Conservation (phyloP, 2,329 filamentous ascomycete species). For the Fusarium miscanthi region DNA sequence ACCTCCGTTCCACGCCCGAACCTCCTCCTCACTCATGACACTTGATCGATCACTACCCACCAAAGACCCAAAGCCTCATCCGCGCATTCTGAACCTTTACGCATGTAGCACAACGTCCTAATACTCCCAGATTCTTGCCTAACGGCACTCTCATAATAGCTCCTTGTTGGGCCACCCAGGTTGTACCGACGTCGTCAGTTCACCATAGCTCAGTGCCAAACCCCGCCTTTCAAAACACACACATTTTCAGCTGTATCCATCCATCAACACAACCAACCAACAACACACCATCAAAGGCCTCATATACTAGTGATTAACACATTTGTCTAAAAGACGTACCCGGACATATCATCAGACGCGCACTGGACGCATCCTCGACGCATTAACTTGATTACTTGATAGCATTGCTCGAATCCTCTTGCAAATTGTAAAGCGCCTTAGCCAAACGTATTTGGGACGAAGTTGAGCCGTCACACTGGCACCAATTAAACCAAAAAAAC, state of each 20-base stretch:
- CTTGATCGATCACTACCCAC: conserved; percentile 4
- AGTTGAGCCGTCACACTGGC: conserved; percentile 30
- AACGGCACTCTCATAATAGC: background rate
- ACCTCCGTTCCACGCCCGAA: background rate
- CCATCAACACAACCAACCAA: background rate
- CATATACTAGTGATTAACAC: background rate
- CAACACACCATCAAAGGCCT: background rate
- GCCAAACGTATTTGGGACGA: conserved; percentile 5
- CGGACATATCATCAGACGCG: background rate
- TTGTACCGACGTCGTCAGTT: conserved; percentile 10
- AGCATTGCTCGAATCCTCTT: background rate
- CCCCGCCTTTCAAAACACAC: conserved; percentile 37
- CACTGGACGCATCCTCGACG: background rate
- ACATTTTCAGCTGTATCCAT: background rate
- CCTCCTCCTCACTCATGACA: conserved; percentile 6
- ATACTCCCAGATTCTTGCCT: background rate
- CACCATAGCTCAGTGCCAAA: conserved; percentile 14
- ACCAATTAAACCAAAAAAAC: conserved; percentile 27
- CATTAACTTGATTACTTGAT: background rate
- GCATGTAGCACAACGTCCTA: background rate
- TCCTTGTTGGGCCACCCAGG: background rate
- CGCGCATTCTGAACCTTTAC: background rate
- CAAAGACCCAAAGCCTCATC: background rate
- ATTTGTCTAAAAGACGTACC: background rate
- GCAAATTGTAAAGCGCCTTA: background rate